Conservation (phyloP, 257 asterid species). For the Penstemon newberryi region DNA sequence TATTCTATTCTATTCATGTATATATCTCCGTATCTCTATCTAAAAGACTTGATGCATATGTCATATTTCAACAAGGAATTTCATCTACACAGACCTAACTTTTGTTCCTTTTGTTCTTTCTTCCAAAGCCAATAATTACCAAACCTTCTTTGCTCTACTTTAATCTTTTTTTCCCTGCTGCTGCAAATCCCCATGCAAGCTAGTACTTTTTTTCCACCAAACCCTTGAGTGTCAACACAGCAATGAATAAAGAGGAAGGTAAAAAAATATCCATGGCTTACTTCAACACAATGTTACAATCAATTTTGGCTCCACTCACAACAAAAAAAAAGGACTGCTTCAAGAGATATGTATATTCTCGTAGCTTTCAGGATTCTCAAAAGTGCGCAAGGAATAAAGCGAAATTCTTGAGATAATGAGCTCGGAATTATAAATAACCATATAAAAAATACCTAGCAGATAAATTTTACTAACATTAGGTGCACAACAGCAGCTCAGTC, state of each 20-base stretch:
- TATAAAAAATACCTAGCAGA: conserved; percentile 11
- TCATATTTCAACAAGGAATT: conserved; percentile 61
- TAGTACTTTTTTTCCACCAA: conserved; percentile 36
- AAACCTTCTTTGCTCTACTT: conserved; percentile 55
- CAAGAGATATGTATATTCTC: conserved; percentile 39
- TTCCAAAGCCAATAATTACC: conserved; percentile 51
- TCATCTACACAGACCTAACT: conserved; percentile 53
- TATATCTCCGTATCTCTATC: conserved; percentile 21
- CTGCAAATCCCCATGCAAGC: conserved; percentile 59
- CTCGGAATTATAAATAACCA: conserved; percentile 7
- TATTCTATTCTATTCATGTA: background rate
- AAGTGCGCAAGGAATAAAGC: conserved; percentile 36
- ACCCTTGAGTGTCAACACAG: conserved; percentile 48
- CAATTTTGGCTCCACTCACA: conserved; percentile 39
- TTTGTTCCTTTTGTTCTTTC: conserved; percentile 57
- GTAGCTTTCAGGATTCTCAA: conserved; percentile 34
- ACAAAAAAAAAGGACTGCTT: conserved; percentile 33
- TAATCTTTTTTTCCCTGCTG: conserved; percentile 44
- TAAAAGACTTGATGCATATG: conserved; percentile 39
- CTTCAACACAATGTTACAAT: conserved; percentile 28
- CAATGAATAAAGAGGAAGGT: conserved; percentile 39
- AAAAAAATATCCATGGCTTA: conserved; percentile 22
- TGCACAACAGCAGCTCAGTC: background rate
- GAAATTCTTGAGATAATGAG: conserved; percentile 24
- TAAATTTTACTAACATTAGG: background rate